Evolutionary conservation across 2,329 filamentous ascomycete genomes (phyloP).

Genomic region (Microsporum canis): DNA sequence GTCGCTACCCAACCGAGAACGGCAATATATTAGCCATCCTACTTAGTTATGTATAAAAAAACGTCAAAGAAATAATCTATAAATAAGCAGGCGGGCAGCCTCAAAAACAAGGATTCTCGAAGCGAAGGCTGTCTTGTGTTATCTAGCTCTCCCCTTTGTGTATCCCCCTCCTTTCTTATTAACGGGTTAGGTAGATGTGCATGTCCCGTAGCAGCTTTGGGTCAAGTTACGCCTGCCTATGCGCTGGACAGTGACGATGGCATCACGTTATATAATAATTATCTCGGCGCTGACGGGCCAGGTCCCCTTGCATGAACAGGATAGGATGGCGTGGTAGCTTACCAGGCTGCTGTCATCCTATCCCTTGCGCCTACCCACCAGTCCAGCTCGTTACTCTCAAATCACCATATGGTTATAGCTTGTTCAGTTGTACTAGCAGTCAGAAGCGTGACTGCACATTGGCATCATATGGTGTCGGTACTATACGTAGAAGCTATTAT

Average conservation of each 20-base stretch:
- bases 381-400: too few relatives aligned
- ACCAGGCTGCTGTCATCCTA: too few relatives aligned
- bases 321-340: not conserved
- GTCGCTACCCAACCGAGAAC: not conserved
- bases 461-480: too few relatives aligned
- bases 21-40: too few relatives aligned
- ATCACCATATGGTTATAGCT: too few relatives aligned
- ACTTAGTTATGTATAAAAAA: too few relatives aligned
- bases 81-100: not conserved
- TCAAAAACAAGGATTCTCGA: not conserved
- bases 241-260: not conserved
- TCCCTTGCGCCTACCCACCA: too few relatives aligned
- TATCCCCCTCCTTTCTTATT: not conserved
- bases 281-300: not conserved
- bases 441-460: too few relatives aligned
- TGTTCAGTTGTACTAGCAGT: too few relatives aligned
- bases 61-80: too few relatives aligned
- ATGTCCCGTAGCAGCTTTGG: not conserved
- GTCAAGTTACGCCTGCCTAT: not conserved
- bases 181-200: not conserved
- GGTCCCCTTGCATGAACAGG: not conserved
- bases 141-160: not conserved
- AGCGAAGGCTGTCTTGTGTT: not conserved
- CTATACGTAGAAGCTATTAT: too few relatives aligned
- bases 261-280: not conserved